These are phyloP conservation scores for Combretum micranthum DNA, from an alignment of 345 rosid genomes.

Conservation along the genomic window DNA sequence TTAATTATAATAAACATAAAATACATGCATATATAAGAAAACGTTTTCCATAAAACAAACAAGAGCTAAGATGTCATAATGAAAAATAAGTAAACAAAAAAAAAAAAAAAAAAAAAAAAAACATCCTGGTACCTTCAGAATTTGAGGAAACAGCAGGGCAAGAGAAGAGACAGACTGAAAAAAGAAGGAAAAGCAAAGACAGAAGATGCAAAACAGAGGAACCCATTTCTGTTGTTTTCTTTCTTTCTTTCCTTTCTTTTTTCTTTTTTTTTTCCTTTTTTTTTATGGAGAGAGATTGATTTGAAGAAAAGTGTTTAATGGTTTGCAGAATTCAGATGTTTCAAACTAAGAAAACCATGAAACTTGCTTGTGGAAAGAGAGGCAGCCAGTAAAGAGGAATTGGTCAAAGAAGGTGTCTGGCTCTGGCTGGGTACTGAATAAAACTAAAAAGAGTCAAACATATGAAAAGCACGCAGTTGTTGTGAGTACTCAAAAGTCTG, in stretches of 20 bases:
- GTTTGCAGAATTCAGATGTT: background rate
- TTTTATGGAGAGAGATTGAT: too few species aligned
- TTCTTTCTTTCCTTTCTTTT: too few species aligned
- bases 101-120: too few species aligned
- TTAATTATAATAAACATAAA: too few species aligned
- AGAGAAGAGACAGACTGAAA: background rate
- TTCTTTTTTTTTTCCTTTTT: too few species aligned
- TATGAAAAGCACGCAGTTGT: too few species aligned
- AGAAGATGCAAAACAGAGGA: background rate
- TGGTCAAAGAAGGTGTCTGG: background rate
- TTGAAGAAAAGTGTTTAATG: too few species aligned
- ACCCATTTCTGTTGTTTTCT: background rate
- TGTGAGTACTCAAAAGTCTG: too few species aligned
- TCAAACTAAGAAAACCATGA: too few species aligned
- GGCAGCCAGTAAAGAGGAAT: background rate
- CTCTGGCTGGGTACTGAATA: background rate
- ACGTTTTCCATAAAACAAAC: background rate
- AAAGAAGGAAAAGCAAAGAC: background rate
- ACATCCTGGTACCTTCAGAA: slow-evolving; percentile 1
- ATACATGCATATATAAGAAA: too few species aligned
- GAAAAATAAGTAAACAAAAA: background rate
- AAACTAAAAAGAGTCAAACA: background rate
- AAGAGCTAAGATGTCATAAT: background rate
- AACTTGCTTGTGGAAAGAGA: background rate
- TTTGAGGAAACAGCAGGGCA: background rate